phyloP scores from a whole-genome alignment of 352 stramenopile genomes.

The Phytophthora litchii region DNA sequence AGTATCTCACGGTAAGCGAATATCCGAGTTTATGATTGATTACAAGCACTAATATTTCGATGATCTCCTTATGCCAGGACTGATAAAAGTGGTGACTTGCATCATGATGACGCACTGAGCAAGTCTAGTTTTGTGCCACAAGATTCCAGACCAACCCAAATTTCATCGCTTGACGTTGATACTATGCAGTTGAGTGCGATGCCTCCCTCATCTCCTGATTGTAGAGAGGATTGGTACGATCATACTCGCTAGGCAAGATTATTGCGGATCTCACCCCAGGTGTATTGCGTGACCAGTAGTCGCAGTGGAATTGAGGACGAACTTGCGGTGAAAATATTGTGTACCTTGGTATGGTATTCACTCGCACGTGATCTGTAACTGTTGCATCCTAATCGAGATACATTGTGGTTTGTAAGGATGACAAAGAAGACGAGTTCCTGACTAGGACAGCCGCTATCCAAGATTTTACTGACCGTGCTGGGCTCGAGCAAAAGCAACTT shows the following conservation, averaged over 20 bases:
- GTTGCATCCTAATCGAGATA: neutral
- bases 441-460: conserved; percentile 24
- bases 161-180: neutral
- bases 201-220: conserved; percentile 17
- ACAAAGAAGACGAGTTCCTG: conserved; percentile 39
- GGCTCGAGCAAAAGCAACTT: conserved; percentile 33
- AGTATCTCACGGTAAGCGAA: neutral
- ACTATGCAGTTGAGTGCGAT: conserved; percentile 1
- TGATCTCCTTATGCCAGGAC: neutral
- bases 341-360: conserved; percentile 22
- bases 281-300: conserved; percentile 6
- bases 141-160: neutral
- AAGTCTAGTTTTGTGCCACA: neutral
- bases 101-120: neutral
- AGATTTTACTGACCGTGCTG: conserved; percentile 30
- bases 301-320: conserved; percentile 27
- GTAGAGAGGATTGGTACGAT: conserved; percentile 31
- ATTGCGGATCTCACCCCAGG: neutral
- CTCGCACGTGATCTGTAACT: neutral
- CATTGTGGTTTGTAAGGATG: conserved; percentile 24
- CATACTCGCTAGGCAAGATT: neutral
- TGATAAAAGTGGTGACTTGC: neutral
- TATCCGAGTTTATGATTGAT: neutral
- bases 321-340: conserved; percentile 24
- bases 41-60: neutral